These are phyloP conservation scores for Candida chauliodis DNA, from an alignment of 805 yeast species.

Conservation along the genomic window DNA sequence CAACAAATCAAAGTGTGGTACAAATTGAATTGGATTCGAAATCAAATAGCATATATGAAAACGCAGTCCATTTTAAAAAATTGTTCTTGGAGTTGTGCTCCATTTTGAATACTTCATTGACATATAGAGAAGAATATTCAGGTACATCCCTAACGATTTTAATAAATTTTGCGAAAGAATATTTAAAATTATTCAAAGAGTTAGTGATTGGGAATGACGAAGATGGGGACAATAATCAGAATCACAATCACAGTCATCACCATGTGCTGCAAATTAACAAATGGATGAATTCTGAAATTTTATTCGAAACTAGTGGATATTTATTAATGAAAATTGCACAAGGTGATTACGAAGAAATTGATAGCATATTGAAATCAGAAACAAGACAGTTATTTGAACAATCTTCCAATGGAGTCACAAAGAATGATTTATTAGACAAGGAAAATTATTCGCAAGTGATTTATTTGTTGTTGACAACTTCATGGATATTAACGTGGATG, in stretches of 20 bases:
- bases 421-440: slow-evolving; percentile 53
- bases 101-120: slow-evolving; percentile 56
- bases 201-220: slow-evolving; percentile 30
- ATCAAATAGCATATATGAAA: slow-evolving; percentile 25
- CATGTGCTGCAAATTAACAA: slow-evolving; percentile 23
- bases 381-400: slow-evolving; percentile 19
- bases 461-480: slow-evolving; percentile 49
- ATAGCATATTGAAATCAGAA: slow-evolving; percentile 17
- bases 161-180: slow-evolving; percentile 31
- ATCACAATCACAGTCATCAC: too few species aligned
- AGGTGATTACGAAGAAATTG: slow-evolving; percentile 14
- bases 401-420: slow-evolving; percentile 21
- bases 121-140: slow-evolving; percentile 56
- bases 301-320: slow-evolving; percentile 19
- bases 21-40: slow-evolving; percentile 8
- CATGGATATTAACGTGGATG: slow-evolving; percentile 60
- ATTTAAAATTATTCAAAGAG: slow-evolving; percentile 31
- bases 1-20: neutral
- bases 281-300: slow-evolving; percentile 32
- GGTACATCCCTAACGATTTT: slow-evolving; percentile 37
- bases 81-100: slow-evolving; percentile 48
- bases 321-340: slow-evolving; percentile 7
- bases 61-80: slow-evolving; percentile 45
- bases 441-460: slow-evolving; percentile 50
- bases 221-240: too few species aligned